phyloP scores from a whole-genome alignment of 176 grass and related monocot species.

The Dactylis glomerata region DNA sequence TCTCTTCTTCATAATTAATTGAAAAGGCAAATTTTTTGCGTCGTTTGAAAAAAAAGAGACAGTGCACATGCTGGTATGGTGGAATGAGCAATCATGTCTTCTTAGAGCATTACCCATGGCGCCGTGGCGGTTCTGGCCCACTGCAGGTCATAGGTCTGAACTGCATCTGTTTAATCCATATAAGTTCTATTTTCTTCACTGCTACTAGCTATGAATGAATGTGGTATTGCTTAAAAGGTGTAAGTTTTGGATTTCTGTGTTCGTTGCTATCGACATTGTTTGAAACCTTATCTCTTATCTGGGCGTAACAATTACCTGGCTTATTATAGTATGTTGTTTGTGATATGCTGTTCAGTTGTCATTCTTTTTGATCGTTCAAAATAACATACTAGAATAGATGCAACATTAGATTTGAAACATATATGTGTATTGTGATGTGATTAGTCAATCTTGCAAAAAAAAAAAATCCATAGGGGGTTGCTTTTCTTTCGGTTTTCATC shows the following conservation, averaged over 20 bases:
- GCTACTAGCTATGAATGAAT: not conserved
- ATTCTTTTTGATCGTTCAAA: not conserved
- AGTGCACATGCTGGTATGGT: too few species aligned
- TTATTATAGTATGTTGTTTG: not conserved
- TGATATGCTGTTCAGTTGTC: not conserved
- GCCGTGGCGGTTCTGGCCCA: not conserved
- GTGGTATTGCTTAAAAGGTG: too few species aligned
- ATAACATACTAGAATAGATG: not conserved
- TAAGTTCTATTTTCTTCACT: not conserved
- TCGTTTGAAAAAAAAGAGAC: too few species aligned
- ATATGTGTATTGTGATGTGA: too few species aligned
- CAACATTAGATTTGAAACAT: not conserved
- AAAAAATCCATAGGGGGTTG: too few species aligned
- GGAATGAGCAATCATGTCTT: constrained; percentile 18
- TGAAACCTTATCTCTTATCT: not conserved
- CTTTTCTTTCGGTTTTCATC: too few species aligned
- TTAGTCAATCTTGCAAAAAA: too few species aligned
- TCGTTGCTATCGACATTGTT: not conserved
- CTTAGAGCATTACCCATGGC: not conserved
- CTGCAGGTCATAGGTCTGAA: too few species aligned
- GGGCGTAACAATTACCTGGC: not conserved
- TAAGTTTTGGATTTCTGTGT: not conserved
- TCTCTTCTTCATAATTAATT: too few species aligned
- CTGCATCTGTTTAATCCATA: constrained; percentile 8
- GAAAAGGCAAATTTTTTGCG: too few species aligned